These are phyloP conservation scores for Penicillium expansum DNA, from an alignment of 2,329 filamentous ascomycete genomes.

Conservation along the genomic window DNA sequence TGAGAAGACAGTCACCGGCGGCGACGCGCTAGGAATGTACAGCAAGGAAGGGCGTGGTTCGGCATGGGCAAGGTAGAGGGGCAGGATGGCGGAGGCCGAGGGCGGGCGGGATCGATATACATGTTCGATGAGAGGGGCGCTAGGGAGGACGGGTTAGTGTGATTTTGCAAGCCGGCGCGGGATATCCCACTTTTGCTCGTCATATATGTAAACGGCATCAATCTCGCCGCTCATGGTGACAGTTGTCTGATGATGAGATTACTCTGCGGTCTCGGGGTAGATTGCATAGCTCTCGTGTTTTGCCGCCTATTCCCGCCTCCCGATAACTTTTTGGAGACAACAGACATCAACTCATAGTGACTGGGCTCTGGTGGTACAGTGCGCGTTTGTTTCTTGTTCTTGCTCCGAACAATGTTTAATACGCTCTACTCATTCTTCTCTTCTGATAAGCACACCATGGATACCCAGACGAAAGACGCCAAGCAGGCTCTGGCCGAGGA, in stretches of 20 bases:
- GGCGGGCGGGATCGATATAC: slow-evolving; percentile 81
- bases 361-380: background rate
- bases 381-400: background rate
- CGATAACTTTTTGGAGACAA: slow-evolving; percentile 12
- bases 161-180: background rate
- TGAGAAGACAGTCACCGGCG: slow-evolving; percentile 84
- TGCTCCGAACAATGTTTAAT: background rate
- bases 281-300: slow-evolving; percentile 29
- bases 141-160: slow-evolving; percentile 41
- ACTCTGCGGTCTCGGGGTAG: slow-evolving; percentile 3
- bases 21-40: slow-evolving; percentile 77
- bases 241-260: slow-evolving; percentile 22
- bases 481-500: slow-evolving; percentile 53
- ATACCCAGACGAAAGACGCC: slow-evolving; percentile 57
- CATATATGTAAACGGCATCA: slow-evolving; percentile 94
- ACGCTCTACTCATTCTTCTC: slow-evolving; percentile 36
- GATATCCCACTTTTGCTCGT: slow-evolving; percentile 78
- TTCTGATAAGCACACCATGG: slow-evolving; percentile 50
- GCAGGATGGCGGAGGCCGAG: slow-evolving; percentile 70
- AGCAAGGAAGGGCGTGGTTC: slow-evolving; percentile 79
- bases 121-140: slow-evolving; percentile 82
- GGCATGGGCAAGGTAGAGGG: slow-evolving; percentile 81
- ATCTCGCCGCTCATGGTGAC: slow-evolving; percentile 76
- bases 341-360: background rate
- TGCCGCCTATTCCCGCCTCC: slow-evolving; percentile 35